Evolutionary conservation across 139 green algal species (phyloP).

Genomic region (Pycnococcus provasolii): DNA sequence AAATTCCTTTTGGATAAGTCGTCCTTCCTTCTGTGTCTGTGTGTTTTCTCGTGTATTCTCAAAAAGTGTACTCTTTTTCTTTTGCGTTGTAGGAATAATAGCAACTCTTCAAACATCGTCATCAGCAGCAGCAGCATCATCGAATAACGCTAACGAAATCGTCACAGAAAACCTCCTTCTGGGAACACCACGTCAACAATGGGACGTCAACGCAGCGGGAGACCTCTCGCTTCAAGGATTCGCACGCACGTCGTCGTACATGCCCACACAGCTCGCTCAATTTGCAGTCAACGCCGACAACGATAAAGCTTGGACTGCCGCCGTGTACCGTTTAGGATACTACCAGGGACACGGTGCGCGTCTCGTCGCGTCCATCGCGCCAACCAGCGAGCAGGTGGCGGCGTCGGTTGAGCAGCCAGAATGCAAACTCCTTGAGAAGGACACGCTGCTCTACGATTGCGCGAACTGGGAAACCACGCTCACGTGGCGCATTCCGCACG

Average conservation of each 20-base stretch:
- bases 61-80: too few species aligned
- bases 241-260: conserved; percentile 3
- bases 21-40: too few species aligned
- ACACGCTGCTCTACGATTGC: conserved; percentile 11
- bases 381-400: neutral
- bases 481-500: neutral
- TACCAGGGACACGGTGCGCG: conserved; percentile 1
- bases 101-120: too few species aligned
- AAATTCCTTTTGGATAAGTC: too few species aligned
- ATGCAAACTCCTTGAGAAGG: neutral
- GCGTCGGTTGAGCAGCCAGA: conserved; percentile 1
- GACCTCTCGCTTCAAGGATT: conserved; percentile 5
- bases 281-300: neutral
- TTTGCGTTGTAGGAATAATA: too few species aligned
- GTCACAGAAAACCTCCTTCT: neutral
- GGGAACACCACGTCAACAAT: neutral
- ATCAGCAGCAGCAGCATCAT: too few species aligned
- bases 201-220: conserved; percentile 6
- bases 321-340: conserved; percentile 8
- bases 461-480: neutral
- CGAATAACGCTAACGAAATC: too few species aligned
- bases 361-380: neutral
- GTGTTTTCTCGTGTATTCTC: too few species aligned
- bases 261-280: neutral
- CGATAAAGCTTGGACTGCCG: neutral